A percentile compares a stretch with the other conserved stretches of the same genome.
Evolutionary conservation across 345 rosid genomes (phyloP).

Genomic region (Eutrema japonicum): DNA sequence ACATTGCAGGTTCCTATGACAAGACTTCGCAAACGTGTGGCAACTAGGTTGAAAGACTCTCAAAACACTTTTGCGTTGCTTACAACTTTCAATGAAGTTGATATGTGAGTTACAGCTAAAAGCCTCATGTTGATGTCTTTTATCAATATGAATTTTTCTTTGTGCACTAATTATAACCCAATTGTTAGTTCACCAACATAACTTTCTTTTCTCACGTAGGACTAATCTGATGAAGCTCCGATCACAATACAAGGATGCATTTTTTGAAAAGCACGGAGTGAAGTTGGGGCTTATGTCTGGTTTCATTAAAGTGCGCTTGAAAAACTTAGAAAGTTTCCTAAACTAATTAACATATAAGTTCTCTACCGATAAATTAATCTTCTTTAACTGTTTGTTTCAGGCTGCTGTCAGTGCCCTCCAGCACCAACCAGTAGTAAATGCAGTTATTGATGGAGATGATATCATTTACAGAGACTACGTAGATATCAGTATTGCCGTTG

Average conservation of each 20-base stretch:
- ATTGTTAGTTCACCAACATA: neutral
- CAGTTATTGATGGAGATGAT: slow-evolving; percentile 98
- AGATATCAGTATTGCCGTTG: slow-evolving; percentile 90
- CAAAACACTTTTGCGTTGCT: slow-evolving; percentile 95
- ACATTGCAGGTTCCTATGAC: slow-evolving; percentile 92
- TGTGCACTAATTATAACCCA: neutral
- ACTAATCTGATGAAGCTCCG: slow-evolving; percentile 98
- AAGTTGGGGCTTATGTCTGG: slow-evolving; percentile 98
- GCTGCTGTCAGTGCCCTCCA: slow-evolving; percentile 98
- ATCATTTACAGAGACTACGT: slow-evolving; percentile 93
- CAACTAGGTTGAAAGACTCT: slow-evolving; percentile 92
- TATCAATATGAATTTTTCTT: slow-evolving; percentile 8
- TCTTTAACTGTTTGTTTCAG: slow-evolving; percentile 49
- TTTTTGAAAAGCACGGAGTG: slow-evolving; percentile 96
- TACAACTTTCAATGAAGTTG: slow-evolving; percentile 98
- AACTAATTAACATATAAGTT: neutral
- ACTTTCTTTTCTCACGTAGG: slow-evolving; percentile 49
- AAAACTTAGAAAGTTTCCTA: neutral
- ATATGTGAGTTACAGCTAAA: slow-evolving; percentile 62
- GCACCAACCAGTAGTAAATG: slow-evolving; percentile 94
- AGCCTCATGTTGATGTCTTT: neutral
- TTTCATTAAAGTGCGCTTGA: slow-evolving; percentile 69
- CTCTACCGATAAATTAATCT: neutral
- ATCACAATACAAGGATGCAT: slow-evolving; percentile 95
- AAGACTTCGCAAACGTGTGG: slow-evolving; percentile 94